Conservation (phyloP, 2,329 filamentous ascomycete species). For the Pseudocercospora vitis region DNA sequence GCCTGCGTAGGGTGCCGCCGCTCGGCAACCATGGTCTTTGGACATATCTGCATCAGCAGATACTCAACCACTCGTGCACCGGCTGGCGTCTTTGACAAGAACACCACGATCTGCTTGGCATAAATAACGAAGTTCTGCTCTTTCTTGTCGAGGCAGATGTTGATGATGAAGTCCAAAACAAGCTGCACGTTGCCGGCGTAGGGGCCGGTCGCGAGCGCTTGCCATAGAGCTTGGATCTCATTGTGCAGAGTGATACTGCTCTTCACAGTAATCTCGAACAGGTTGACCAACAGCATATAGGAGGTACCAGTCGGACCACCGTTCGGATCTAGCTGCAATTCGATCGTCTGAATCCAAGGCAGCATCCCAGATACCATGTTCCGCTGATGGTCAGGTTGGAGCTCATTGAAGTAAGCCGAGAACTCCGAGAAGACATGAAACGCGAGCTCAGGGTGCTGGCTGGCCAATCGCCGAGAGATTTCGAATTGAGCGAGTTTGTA, state of each 20-base stretch:
- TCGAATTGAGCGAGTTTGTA: slow-evolving; percentile 98
- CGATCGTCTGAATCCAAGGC: slow-evolving; percentile 93
- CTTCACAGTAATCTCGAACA: slow-evolving; percentile 94
- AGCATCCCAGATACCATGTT: slow-evolving; percentile 93
- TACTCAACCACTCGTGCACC: slow-evolving; percentile 94
- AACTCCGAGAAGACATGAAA: slow-evolving; percentile 97
- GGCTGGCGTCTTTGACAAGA: slow-evolving; percentile 80
- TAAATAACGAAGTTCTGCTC: slow-evolving; percentile 99
- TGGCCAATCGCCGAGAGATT: slow-evolving; percentile 84
- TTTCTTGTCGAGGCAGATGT: slow-evolving; percentile 83
- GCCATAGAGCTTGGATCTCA: slow-evolving; percentile 96
- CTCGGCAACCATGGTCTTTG: slow-evolving; percentile 95
- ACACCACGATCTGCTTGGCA: slow-evolving; percentile 97
- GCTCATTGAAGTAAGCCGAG: slow-evolving; percentile 84
- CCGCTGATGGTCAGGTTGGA: slow-evolving; percentile 78
- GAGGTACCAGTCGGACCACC: slow-evolving; percentile 87
- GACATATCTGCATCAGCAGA: slow-evolving; percentile 82
- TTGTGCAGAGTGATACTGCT: slow-evolving; percentile 87
- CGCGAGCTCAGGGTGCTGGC: slow-evolving; percentile 82
- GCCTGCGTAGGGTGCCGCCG: slow-evolving; percentile 68
- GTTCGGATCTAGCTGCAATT: slow-evolving; percentile 87
- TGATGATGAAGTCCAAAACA: slow-evolving; percentile 94
- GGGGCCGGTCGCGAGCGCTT: slow-evolving; percentile 88
- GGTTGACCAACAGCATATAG: slow-evolving; percentile 90
- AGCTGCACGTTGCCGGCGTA: slow-evolving; percentile 92